A percentile compares a stretch with the other conserved stretches of the same genome.
phyloP scores from a whole-genome alignment of 2,329 filamentous ascomycete genomes.

The Talaromyces sp. region DNA sequence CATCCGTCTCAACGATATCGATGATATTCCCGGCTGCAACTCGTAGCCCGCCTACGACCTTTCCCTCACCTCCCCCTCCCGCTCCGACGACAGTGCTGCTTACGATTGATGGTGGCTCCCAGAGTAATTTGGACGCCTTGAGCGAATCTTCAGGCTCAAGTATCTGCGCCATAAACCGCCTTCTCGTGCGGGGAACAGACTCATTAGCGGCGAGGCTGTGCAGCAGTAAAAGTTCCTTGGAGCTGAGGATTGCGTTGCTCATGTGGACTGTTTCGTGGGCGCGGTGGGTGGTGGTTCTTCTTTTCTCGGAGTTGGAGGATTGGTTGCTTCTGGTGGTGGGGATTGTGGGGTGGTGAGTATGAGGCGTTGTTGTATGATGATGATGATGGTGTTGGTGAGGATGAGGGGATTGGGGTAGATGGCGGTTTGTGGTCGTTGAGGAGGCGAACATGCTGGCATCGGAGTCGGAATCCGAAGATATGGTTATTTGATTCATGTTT shows the following conservation, averaged over 20 bases:
- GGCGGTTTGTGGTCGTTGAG: constrained; percentile 2
- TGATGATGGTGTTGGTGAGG: neutral
- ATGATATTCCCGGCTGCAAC: neutral
- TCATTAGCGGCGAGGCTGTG: constrained; percentile 35
- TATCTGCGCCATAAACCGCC: constrained; percentile 35
- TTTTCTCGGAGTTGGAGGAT: neutral
- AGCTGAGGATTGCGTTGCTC: constrained; percentile 36
- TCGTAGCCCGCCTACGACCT: neutral
- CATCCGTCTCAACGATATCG: constrained; percentile 13
- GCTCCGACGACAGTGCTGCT: neutral
- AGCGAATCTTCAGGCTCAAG: constrained; percentile 29
- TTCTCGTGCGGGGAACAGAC: constrained; percentile 39
- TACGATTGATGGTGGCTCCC: neutral
- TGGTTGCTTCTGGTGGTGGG: neutral
- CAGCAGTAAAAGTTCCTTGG: constrained; percentile 39
- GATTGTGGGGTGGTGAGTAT: neutral
- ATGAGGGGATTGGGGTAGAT: constrained; percentile 11
- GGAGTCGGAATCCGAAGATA: constrained; percentile 20
- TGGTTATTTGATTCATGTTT: constrained; percentile 11
- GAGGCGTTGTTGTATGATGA: neutral
- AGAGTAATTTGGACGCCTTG: neutral
- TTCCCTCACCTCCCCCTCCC: neutral
- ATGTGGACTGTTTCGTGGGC: constrained; percentile 36
- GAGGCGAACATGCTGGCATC: constrained; percentile 4
- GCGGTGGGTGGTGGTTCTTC: constrained; percentile 10